Conservation (phyloP, 768 basidiomycete genomes). For the Pulveroboletus sp. region DNA sequence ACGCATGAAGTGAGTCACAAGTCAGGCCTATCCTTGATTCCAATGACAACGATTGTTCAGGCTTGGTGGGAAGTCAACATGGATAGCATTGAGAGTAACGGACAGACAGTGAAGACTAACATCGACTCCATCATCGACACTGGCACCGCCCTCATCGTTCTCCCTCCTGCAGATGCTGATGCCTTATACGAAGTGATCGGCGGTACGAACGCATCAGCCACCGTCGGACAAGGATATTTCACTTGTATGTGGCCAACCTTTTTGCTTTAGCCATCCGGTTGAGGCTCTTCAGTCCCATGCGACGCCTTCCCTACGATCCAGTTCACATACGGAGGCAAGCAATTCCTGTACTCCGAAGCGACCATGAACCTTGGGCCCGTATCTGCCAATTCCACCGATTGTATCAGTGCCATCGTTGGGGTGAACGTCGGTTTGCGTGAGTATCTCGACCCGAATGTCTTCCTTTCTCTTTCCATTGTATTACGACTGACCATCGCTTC, state of each 20-base stretch:
- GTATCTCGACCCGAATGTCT: too few relatives aligned
- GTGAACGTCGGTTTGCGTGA: too few relatives aligned
- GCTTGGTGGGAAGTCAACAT: conserved; percentile 20
- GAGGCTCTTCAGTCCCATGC: too few relatives aligned
- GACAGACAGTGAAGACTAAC: conserved; percentile 1
- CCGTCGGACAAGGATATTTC: conserved; percentile 30
- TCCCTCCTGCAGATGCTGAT: conserved; percentile 7
- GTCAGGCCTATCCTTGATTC: neutral
- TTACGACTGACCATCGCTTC: too few relatives aligned
- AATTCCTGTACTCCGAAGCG: too few relatives aligned
- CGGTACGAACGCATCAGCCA: conserved; percentile 19
- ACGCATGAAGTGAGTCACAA: conserved; percentile 7
- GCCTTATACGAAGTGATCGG: conserved; percentile 22
- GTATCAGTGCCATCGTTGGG: too few relatives aligned
- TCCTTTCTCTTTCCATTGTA: too few relatives aligned
- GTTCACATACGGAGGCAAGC: too few relatives aligned
- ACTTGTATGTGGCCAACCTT: conserved; percentile 16
- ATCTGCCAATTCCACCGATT: too few relatives aligned
- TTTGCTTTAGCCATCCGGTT: neutral
- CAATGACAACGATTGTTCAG: neutral
- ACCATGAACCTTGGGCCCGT: too few relatives aligned
- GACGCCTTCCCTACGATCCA: too few relatives aligned
- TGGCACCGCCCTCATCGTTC: conserved; percentile 19
- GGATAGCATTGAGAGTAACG: conserved; percentile 3
- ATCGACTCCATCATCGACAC: conserved; percentile 18